Evolutionary conservation across 768 basidiomycete genomes (phyloP), one percentile per base, ranked within the genome.

Genomic region (Clathrus columnatus): DNA sequence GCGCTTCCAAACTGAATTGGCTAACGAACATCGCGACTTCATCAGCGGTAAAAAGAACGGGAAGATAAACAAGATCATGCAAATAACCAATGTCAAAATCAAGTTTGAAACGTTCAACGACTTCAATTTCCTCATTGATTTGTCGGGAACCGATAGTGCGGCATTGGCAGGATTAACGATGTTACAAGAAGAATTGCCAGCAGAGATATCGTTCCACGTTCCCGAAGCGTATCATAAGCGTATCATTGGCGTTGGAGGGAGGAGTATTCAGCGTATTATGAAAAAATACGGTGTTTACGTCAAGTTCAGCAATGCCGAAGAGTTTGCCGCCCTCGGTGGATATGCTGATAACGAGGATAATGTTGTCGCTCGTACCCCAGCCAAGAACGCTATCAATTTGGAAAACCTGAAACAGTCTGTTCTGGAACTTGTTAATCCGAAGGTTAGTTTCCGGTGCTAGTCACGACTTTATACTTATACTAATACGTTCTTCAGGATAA

Each of bases 51-150:
- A 99, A 77, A 97, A 98, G 78, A 97, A 98, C 64, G 95, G 95
- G 56, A 99, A 99, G 73, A 91, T 97, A 70, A 97, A 97, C 76
- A 98, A 97, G 75, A 96, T 98, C 68, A 97, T 97, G 91, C 93
- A 97, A 70, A 86, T 84, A 11, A 88, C 94, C 27, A 90, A 88
- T 62, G 93, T 94, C 67, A 95, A 96, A 74, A 96, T 99, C 77
- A 96, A 96, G 71, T 97, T 97, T 60, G 95, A 98, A 75, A 95
- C 94, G 5, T 90, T 95, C 74, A 96, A 93, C 67, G 92, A 95
- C 66, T 83, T 92, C 69, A 92, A 94, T 68, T 93, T 94, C 72
- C 78, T 93, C 63, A 91, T 95, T 64, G 92, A 95, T 69, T 82
- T 95, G 61, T 81, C 90, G 36, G 89, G 91, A 24, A 83, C 82